Evolutionary conservation across 257 asterid genomes (phyloP).

Genomic region (Primulina huaijiensis): DNA sequence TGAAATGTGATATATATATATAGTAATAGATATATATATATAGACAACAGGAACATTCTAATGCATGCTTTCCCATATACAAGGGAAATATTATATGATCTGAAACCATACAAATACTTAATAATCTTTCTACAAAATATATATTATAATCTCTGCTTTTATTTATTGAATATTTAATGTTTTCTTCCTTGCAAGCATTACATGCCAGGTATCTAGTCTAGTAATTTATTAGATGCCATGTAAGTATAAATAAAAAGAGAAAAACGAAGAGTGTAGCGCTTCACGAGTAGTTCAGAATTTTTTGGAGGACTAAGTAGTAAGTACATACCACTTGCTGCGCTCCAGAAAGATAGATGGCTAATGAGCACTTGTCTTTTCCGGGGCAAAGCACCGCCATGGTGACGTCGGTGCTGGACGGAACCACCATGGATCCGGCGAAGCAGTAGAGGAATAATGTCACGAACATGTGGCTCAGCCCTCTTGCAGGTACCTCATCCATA

Average conservation of each 20-base stretch:
- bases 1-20: no score
- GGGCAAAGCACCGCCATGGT: conserved; percentile 85
- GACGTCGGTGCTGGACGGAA: conserved; percentile 82
- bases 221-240: no score
- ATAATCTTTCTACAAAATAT: no score
- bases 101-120: no score
- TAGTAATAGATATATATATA: no score
- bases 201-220: no score
- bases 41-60: no score
- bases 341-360: conserved; percentile 87
- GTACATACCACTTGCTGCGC: conserved; percentile 71
- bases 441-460: conserved; percentile 76
- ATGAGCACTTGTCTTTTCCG: conserved; percentile 68
- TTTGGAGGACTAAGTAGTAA: no score
- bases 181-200: no score
- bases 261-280: neutral
- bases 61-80: neutral
- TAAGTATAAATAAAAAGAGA: neutral
- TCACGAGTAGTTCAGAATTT: no score
- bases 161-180: no score
- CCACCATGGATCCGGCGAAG: conserved; percentile 76
- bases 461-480: conserved; percentile 82
- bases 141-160: no score
- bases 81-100: neutral
- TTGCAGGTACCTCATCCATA: conserved; percentile 36